Conservation (phyloP, 2,329 filamentous ascomycete genomes). For the Sordariomycetes sp. region DNA sequence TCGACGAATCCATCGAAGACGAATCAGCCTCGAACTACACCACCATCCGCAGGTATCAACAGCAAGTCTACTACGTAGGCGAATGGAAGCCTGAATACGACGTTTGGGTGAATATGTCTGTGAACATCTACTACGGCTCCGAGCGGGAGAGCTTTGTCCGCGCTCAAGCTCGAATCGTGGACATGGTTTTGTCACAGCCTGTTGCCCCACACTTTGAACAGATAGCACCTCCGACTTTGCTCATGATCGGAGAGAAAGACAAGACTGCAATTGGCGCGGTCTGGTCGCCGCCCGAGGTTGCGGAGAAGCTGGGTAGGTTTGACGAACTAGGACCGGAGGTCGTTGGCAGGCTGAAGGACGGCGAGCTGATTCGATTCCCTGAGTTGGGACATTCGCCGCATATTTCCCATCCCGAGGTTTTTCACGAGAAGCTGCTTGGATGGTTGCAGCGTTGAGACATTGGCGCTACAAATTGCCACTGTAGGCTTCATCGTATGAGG, state of each 20-base stretch:
- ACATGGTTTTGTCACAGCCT: slow-evolving; percentile 44
- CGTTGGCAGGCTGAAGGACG: slow-evolving; percentile 30
- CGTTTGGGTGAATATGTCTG: slow-evolving; percentile 45
- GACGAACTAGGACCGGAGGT: slow-evolving; percentile 36
- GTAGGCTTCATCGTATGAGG: too few relatives aligned
- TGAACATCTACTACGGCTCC: slow-evolving; percentile 38
- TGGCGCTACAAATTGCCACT: too few relatives aligned
- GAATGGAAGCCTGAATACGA: slow-evolving; percentile 41
- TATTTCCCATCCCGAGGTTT: slow-evolving; percentile 37
- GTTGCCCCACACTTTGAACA: slow-evolving; percentile 39
- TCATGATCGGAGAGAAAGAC: slow-evolving; percentile 42
- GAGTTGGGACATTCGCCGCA: slow-evolving; percentile 43
- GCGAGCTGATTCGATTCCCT: slow-evolving; percentile 34
- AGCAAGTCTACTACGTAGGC: slow-evolving; percentile 36
- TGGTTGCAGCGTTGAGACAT: too few relatives aligned
- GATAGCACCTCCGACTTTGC: slow-evolving; percentile 32
- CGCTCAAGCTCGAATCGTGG: slow-evolving; percentile 41
- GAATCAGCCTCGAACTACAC: slow-evolving; percentile 31
- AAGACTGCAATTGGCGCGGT: slow-evolving; percentile 45
- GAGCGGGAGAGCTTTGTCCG: slow-evolving; percentile 30
- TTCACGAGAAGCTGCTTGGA: slow-evolving; percentile 19
- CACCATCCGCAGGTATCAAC: slow-evolving; percentile 35
- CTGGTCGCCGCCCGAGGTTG: slow-evolving; percentile 35
- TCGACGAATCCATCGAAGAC: slow-evolving; percentile 26
- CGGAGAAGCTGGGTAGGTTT: slow-evolving; percentile 37